These are phyloP conservation scores for Pyracantha coccinea DNA, from an alignment of 331 rosid species.

Conservation along the genomic window DNA sequence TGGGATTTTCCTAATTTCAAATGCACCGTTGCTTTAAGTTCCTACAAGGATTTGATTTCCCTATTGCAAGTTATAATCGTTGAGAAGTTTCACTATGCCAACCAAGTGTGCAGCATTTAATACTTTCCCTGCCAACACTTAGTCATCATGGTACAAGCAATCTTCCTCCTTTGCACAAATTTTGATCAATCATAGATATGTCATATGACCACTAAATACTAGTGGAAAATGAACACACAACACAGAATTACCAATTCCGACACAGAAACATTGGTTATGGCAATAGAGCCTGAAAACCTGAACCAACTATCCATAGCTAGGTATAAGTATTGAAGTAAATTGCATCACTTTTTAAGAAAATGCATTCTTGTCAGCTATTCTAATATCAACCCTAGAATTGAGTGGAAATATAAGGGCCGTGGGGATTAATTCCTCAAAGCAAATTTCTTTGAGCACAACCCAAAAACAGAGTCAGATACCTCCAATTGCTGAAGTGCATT, in stretches of 20 bases:
- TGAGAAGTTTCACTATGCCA: background rate
- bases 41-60: no score
- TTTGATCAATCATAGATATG: background rate
- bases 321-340: background rate
- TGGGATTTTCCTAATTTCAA: no score
- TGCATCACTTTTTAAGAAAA: background rate
- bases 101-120: background rate
- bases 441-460: constrained; percentile 4
- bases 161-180: background rate
- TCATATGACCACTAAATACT: background rate
- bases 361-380: background rate
- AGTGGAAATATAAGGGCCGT: background rate
- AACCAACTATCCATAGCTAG: background rate
- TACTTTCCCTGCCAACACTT: background rate
- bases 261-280: background rate
- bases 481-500: constrained; percentile 90
- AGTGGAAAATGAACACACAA: background rate
- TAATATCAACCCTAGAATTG: background rate
- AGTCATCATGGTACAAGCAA: background rate
- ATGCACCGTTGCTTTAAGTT: no score
- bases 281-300: background rate
- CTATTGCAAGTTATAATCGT: background rate
- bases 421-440: background rate
- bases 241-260: background rate
- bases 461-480: constrained; percentile 34